A percentile compares a stretch with the other conserved stretches of the same genome.
Evolutionary conservation across 2,329 filamentous ascomycete species (phyloP).

Genomic region (Scolecobasidium constrictum): DNA sequence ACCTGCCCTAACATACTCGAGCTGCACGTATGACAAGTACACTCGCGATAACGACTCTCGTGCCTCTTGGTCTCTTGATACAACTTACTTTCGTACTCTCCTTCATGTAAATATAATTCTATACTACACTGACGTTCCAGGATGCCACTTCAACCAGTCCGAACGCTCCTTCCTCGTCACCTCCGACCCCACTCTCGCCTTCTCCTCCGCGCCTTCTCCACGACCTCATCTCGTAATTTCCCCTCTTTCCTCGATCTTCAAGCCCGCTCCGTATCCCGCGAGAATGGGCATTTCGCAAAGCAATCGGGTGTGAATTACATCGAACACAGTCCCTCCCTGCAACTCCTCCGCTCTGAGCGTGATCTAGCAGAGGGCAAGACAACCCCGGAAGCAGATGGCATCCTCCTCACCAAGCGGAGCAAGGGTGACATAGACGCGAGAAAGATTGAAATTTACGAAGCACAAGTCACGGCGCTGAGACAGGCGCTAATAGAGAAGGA

Average conservation of each 20-base stretch:
- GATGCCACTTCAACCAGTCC: background rate
- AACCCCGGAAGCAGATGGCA: background rate
- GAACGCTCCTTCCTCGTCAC: background rate
- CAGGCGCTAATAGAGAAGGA: background rate
- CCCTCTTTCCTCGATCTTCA: background rate
- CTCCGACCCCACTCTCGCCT: background rate
- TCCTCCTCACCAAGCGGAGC: background rate
- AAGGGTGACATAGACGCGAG: background rate
- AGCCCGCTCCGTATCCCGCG: background rate
- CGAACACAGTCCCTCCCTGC: background rate
- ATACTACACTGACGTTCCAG: background rate
- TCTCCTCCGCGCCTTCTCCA: too few species aligned
- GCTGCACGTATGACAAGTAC: background rate
- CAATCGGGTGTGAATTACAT: background rate
- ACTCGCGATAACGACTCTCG: background rate
- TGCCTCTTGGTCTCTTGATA: background rate
- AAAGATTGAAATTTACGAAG: background rate
- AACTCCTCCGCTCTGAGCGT: background rate
- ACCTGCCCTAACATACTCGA: background rate
- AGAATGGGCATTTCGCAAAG: background rate
- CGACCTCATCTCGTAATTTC: too few species aligned
- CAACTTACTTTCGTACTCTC: background rate
- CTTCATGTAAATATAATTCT: background rate
- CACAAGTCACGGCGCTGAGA: background rate
- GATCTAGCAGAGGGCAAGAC: background rate